These are phyloP conservation scores for Magnaporthiopsis poae DNA, from an alignment of 2,329 filamentous ascomycete species.

Conservation along the genomic window DNA sequence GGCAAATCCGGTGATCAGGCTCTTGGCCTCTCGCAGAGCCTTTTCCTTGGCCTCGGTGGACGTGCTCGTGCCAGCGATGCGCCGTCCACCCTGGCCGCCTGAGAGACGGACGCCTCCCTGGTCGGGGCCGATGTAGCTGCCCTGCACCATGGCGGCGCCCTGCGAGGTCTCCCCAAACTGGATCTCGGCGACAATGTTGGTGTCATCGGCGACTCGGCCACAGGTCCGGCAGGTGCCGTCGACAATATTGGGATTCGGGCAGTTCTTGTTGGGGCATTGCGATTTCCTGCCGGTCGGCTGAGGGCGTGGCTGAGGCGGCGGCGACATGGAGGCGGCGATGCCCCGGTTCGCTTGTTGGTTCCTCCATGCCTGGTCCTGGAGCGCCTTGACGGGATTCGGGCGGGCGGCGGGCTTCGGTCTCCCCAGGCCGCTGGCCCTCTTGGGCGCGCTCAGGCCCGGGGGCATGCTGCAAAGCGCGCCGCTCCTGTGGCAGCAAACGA, in stretches of 20 bases:
- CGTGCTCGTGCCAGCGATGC: conserved; percentile 41
- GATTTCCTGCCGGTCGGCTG: conserved; percentile 24
- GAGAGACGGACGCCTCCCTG: conserved; percentile 67
- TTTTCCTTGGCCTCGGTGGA: conserved; percentile 49
- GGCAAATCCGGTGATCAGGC: conserved; percentile 53
- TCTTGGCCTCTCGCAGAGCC: conserved; percentile 47
- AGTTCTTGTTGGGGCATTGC: conserved; percentile 50
- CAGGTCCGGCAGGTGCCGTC: conserved; percentile 71
- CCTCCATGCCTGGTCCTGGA: conserved; percentile 41
- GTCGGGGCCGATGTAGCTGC: conserved; percentile 75
- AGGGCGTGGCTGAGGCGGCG: conserved; percentile 14
- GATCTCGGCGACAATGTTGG: conserved; percentile 84
- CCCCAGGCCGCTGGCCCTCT: neutral
- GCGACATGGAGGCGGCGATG: conserved; percentile 6
- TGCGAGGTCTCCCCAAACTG: conserved; percentile 79
- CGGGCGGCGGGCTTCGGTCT: conserved; percentile 4
- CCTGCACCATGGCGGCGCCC: conserved; percentile 82
- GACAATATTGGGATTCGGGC: conserved; percentile 50
- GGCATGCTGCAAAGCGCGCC: conserved; percentile 4
- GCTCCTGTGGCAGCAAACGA: neutral
- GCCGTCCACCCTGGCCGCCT: conserved; percentile 48
- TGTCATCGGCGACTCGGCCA: conserved; percentile 73
- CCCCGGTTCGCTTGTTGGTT: conserved; percentile 20
- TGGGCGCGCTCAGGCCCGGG: conserved; percentile 1
- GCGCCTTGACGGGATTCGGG: conserved; percentile 36